These are phyloP conservation scores for Cicer yamashitae DNA, from an alignment of 306 rosid genomes.

Conservation along the genomic window DNA sequence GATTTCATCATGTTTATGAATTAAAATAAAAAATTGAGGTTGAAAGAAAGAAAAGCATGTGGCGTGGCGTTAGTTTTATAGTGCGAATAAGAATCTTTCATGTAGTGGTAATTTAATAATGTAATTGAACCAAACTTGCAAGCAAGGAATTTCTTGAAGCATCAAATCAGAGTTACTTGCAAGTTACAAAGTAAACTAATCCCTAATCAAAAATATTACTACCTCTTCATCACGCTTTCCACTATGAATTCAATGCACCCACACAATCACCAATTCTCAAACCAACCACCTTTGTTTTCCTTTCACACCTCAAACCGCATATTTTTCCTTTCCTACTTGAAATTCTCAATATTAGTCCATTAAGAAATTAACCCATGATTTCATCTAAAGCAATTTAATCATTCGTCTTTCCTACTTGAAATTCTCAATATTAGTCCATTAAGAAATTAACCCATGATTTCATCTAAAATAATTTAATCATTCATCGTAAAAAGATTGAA, in stretches of 20 bases:
- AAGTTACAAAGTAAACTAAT: conserved; percentile 31
- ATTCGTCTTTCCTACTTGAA: conserved; percentile 9
- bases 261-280: conserved; percentile 42
- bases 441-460: conserved; percentile 4
- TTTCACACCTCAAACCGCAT: conserved; percentile 49
- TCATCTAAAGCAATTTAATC: not conserved
- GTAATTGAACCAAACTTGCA: conserved; percentile 47
- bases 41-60: conserved; percentile 1
- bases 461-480: not conserved
- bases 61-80: conserved; percentile 25
- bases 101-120: conserved; percentile 33
- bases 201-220: conserved; percentile 42
- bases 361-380: conserved; percentile 2
- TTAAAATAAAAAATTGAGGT: not conserved
- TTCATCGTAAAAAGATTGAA: conserved; percentile 28
- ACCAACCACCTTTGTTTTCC: conserved; percentile 43
- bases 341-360: conserved; percentile 1
- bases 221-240: conserved; percentile 26
- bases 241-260: conserved; percentile 35
- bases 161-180: conserved; percentile 46
- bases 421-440: not conserved
- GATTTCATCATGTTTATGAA: not conserved
- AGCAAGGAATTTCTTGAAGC: conserved; percentile 53
- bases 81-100: conserved; percentile 33
- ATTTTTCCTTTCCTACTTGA: conserved; percentile 19